These are phyloP conservation scores for Endoconidiophora polonica DNA, from an alignment of 2,329 filamentous ascomycete species.

Conservation along the genomic window DNA sequence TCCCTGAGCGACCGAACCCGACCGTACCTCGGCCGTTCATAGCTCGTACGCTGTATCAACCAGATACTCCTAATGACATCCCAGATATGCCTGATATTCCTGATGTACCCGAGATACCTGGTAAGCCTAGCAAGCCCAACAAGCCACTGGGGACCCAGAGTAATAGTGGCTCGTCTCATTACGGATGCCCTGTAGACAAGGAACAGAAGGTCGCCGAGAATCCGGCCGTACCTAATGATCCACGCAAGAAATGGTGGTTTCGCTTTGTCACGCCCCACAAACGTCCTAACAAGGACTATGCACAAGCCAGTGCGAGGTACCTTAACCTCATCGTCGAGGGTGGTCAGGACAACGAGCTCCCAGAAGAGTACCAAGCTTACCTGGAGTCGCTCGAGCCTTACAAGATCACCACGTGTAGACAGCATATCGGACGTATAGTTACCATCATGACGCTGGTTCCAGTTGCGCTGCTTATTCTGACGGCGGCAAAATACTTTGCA, in stretches of 20 bases:
- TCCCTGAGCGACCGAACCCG: slow-evolving; percentile 46
- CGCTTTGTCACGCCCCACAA: slow-evolving; percentile 29
- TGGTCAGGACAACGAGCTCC: slow-evolving; percentile 64
- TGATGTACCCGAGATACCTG: slow-evolving; percentile 18
- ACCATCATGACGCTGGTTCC: slow-evolving; percentile 31
- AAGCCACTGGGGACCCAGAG: not conserved
- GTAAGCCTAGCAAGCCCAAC: slow-evolving; percentile 14
- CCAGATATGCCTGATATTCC: slow-evolving; percentile 31
- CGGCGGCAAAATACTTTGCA: slow-evolving; percentile 29
- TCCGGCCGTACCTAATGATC: slow-evolving; percentile 12
- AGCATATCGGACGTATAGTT: slow-evolving; percentile 52
- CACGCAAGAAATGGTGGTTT: slow-evolving; percentile 27
- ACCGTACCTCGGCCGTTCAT: slow-evolving; percentile 48
- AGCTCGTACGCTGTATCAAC: slow-evolving; percentile 63
- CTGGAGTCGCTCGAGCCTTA: slow-evolving; percentile 55
- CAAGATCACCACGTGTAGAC: slow-evolving; percentile 46
- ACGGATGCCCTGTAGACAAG: not conserved
- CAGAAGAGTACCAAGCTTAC: slow-evolving; percentile 59
- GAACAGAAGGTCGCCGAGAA: slow-evolving; percentile 11
- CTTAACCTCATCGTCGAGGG: slow-evolving; percentile 64
- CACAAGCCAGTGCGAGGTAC: slow-evolving; percentile 73
- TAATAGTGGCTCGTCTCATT: no score
- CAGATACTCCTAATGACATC: slow-evolving; percentile 18
- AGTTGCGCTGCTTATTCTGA: slow-evolving; percentile 36
- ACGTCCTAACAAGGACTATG: slow-evolving; percentile 52